A percentile compares a stretch with the other conserved stretches of the same genome.
phyloP scores from a whole-genome alignment of 495 filamentous ascomycete species.

The Xylaria longipes region DNA sequence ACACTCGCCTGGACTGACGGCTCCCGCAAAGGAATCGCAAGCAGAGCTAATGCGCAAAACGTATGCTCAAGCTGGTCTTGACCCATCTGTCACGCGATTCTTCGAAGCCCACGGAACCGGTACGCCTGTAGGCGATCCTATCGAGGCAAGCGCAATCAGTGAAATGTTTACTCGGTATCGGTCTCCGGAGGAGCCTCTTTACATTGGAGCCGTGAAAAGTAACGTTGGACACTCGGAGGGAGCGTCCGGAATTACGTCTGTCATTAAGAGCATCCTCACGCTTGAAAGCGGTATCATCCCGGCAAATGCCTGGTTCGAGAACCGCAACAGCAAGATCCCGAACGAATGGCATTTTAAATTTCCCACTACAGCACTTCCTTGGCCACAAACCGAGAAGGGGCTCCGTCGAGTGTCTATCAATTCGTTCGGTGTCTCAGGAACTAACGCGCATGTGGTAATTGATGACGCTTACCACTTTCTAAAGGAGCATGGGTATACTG shows the following conservation, averaged over 20 bases:
- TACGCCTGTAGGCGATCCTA: constrained; percentile 57
- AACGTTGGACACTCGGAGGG: constrained; percentile 60
- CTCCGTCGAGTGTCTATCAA: constrained; percentile 53
- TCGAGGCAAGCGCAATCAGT: constrained; percentile 44
- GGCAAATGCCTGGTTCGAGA: constrained; percentile 48
- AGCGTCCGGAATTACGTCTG: constrained; percentile 49
- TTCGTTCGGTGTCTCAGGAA: constrained; percentile 60
- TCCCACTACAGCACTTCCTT: constrained; percentile 26
- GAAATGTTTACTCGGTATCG: constrained; percentile 33
- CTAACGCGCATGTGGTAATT: constrained; percentile 63
- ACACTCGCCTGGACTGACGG: constrained; percentile 50
- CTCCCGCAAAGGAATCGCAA: not conserved
- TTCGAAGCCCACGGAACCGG: constrained; percentile 54
- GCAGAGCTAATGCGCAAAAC: not conserved
- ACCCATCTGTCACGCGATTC: constrained; percentile 30
- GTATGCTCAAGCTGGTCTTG: constrained; percentile 46
- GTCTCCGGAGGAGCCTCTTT: constrained; percentile 36
- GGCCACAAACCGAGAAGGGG: constrained; percentile 28
- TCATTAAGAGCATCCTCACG: constrained; percentile 56
- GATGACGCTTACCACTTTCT: constrained; percentile 41
- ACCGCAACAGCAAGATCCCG: constrained; percentile 46
- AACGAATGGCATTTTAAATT: constrained; percentile 33
- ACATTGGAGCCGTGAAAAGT: constrained; percentile 58
- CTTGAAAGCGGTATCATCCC: constrained; percentile 53
- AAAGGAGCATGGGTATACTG: not conserved